Base-by-base conservation (phyloP, 768 basidiomycete species). In the Termitomyces heimii region DNA sequence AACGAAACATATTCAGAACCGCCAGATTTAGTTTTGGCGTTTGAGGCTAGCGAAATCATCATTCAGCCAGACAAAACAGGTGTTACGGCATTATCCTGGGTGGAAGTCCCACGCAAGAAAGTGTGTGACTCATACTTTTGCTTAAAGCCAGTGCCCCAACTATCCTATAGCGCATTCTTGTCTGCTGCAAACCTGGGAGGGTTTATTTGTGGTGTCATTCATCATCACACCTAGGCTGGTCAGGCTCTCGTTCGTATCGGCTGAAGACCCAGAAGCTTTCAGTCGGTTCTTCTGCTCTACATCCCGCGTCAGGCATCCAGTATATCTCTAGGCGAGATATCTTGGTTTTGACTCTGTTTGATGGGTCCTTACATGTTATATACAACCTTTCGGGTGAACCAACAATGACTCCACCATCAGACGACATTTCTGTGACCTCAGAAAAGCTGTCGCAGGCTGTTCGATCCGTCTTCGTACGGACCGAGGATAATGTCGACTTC, bases 281-380 rank as follows among this genome's bases (percentile, higher is more conserved):
- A 16, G 66, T 72, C 16, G 82, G 79, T 20, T 85, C 87, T 10
- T 88, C 88, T 0, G 68, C 79, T 9, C 74, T 89, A 37, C 77
- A 81, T 53, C 79, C 78, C 4, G 72, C 82, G 20, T 80, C 86
- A 14, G 89, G 90, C 0, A 66, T 89, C 32, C 67, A 75, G 16
- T 88, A 89, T 67, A 62, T 79, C 18, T 67, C 61, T 4, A 66
- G 70, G 18, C 70, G 70, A 32, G 89, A 92, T 64, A 60, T 71
- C 1, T 72, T 89, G 32, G 55, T 89, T 20, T 59, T 90, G 37
- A 75, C 82, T 4, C 74, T 92, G 18, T 76, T 79, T 37, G 90
- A 93, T 61, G 91, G 90, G 0, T 84, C 87, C 9, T 77, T 89
- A 63, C 83, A 88, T 64, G 78, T 78, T 49, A 67, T 91, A 54